These are phyloP conservation scores for Eucalyptus rudis DNA, from an alignment of 345 rosid species.

Conservation along the genomic window DNA sequence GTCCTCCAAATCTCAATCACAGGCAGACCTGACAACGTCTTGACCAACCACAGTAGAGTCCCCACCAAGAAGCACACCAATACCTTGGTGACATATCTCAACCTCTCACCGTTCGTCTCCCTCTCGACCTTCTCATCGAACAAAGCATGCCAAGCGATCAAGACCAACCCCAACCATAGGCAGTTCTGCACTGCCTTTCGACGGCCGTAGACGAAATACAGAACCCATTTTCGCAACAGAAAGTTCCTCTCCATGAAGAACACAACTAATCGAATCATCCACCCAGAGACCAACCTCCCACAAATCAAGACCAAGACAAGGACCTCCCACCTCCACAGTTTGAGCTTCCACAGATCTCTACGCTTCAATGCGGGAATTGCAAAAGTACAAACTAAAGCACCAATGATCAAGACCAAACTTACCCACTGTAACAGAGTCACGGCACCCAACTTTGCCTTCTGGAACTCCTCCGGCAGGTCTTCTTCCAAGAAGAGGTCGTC, in stretches of 20 bases:
- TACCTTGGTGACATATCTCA: conserved; percentile 40
- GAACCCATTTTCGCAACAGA: conserved; percentile 51
- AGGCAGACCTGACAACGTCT: conserved; percentile 75
- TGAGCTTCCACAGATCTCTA: conserved; percentile 26
- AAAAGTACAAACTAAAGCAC: conserved; percentile 37
- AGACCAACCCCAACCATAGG: conserved; percentile 11
- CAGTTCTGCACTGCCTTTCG: conserved; percentile 51
- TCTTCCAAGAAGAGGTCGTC: conserved; percentile 65
- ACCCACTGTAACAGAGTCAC: conserved; percentile 44
- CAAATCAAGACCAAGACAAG: conserved; percentile 61
- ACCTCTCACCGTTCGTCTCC: conserved; percentile 8
- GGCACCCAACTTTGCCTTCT: conserved; percentile 19
- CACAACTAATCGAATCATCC: conserved; percentile 2
- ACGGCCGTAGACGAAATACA: conserved; percentile 76
- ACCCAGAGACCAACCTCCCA: conserved; percentile 74
- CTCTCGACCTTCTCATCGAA: conserved; percentile 47
- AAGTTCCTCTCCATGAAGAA: conserved; percentile 69
- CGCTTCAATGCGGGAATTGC: conserved; percentile 15
- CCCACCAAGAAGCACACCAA: conserved; percentile 56
- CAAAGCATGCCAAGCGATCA: conserved; percentile 67
- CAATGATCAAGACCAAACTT: conserved; percentile 41
- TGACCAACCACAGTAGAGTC: conserved; percentile 62
- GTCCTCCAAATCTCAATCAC: neutral
- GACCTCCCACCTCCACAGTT: conserved; percentile 83
- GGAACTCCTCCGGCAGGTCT: conserved; percentile 65